Base-by-base conservation (phyloP, 768 basidiomycete species). In the Boletus pseudo-olivaceus region DNA sequence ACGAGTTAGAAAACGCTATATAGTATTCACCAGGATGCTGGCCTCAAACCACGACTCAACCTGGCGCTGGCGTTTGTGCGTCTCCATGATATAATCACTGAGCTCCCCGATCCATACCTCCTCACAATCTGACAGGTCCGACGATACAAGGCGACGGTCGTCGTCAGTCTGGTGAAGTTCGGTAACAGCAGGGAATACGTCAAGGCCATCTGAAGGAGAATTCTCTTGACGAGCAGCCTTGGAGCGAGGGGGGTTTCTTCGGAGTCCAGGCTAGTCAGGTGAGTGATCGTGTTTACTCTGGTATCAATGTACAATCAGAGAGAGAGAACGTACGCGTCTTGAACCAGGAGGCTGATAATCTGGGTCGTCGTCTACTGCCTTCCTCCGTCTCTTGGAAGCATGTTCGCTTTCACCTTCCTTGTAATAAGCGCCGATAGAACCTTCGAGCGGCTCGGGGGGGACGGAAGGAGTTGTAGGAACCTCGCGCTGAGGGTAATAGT, bases 41-140 rank as follows among this genome's bases (percentile, higher is more conserved):
- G 78, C 77, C 64, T 88, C 83, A 60, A 90, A 92, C 76, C 82
- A 88, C 45, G 82, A 79, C 55, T 84, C 85, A 6, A 92, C 80
- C 58, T 88, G 85, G 47, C 80, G 82, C 68, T 84, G 82, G 47
- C 89, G 82, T 65, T 83, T 84, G 64, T 85, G 82, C 7, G 87
- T 88, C 62, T 89, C 84, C 30, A 84, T 65, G 49, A 82, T 76
- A 62, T 92, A 93, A 53, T 82, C 82, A 49, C 78, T 75, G 15
- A 92, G 76, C 63, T 88, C 89, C 26, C 74, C 77, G 41, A 75
- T 72, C 91, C 91, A 93, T 15, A 93, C 65, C 55, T 91, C 90
- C 60, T 81, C 79, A 58, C 84, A 90, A 55, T 91, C 90, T 29
- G 90, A 89, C 57, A 93, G 73, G 75, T 93, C 90, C 20, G 90